Evolutionary conservation across 345 rosid species (phyloP).

Genomic region (Conringia planisiliqua): DNA sequence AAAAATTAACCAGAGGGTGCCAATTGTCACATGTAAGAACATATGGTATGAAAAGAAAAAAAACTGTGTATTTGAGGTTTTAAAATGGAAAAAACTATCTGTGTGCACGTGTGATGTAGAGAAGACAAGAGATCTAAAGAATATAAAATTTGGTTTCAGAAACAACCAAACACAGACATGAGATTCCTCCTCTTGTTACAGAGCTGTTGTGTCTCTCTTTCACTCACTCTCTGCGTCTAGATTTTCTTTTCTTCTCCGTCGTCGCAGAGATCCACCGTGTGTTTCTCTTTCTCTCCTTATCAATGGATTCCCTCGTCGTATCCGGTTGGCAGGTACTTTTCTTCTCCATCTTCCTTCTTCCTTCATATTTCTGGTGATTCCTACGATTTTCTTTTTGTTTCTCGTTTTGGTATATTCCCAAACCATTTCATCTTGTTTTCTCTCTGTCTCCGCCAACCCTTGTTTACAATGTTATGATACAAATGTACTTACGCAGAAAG

Average conservation of each 20-base stretch:
- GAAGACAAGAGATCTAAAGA: background rate
- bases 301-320: slow-evolving; percentile 70
- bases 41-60: background rate
- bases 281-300: background rate
- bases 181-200: slow-evolving; percentile 32
- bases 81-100: background rate
- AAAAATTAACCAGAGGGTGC: background rate
- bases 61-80: background rate
- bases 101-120: slow-evolving; percentile 20
- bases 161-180: background rate
- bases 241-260: background rate
- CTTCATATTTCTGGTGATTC: background rate
- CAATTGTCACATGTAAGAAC: background rate
- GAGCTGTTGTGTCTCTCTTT: slow-evolving; percentile 19
- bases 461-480: background rate
- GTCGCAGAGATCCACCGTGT: background rate
- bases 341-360: background rate
- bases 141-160: background rate
- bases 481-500: background rate
- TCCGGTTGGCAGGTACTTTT: slow-evolving; percentile 72
- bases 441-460: background rate
- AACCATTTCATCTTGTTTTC: background rate
- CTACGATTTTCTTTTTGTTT: background rate
- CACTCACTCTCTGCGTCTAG: background rate
- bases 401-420: background rate